A percentile compares a stretch with the other conserved stretches of the same genome.
Conservation (phyloP, 805 yeast genomes). For the Ogataea neopini region DNA sequence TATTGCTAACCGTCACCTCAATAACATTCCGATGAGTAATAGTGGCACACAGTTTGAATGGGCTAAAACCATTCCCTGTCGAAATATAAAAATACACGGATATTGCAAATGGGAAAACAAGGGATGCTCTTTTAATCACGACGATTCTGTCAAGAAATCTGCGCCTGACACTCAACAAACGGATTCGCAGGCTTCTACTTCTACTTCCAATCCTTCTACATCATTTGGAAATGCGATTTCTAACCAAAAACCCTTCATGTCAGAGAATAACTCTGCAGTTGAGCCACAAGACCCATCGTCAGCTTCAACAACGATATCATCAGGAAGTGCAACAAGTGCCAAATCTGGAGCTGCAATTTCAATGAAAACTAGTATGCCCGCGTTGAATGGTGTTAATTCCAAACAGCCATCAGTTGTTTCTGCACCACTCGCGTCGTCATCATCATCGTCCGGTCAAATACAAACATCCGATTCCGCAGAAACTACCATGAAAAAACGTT, state of each 20-base stretch:
- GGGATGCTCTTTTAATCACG: slow-evolving; percentile 83
- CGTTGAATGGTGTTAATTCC: background rate
- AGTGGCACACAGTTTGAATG: slow-evolving; percentile 43
- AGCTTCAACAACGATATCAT: slow-evolving; percentile 15
- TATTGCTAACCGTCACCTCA: background rate
- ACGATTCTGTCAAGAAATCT: slow-evolving; percentile 33
- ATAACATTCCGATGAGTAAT: slow-evolving; percentile 14
- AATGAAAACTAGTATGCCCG: background rate
- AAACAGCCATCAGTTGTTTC: slow-evolving; percentile 4
- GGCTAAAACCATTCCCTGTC: slow-evolving; percentile 78
- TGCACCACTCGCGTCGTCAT: slow-evolving; percentile 3
- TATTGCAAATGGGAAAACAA: slow-evolving; percentile 84
- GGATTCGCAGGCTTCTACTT: background rate
- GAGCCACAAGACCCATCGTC: slow-evolving; percentile 10
- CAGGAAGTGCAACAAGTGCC: slow-evolving; percentile 6
- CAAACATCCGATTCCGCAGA: slow-evolving; percentile 14
- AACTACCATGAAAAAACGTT: slow-evolving; percentile 39
- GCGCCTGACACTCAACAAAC: slow-evolving; percentile 12
- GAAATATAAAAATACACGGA: slow-evolving; percentile 83
- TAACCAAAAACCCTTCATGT: background rate
- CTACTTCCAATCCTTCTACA: background rate
- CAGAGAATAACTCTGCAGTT: background rate
- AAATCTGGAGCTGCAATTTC: slow-evolving; percentile 13
- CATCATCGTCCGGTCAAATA: slow-evolving; percentile 4
- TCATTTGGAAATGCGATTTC: background rate